These are phyloP conservation scores for Ramaria sp. DNA, from an alignment of 768 basidiomycete species.

Conservation along the genomic window DNA sequence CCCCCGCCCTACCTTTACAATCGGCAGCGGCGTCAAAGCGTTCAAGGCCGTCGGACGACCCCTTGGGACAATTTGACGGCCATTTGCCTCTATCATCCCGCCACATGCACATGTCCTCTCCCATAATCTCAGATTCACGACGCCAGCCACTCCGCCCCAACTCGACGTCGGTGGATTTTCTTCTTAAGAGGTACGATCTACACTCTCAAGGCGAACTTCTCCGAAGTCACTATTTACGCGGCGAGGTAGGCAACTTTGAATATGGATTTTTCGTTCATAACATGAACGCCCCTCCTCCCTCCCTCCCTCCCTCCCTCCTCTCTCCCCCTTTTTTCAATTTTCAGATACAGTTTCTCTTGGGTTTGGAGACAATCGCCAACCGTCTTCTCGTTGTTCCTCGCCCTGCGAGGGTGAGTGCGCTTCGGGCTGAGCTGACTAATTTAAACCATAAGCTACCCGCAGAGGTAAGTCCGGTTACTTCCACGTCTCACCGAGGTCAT, in stretches of 20 bases:
- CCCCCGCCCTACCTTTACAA: conserved; percentile 55
- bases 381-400: conserved; percentile 84
- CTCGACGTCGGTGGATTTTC: conserved; percentile 35
- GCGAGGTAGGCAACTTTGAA: conserved; percentile 47
- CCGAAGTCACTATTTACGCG: conserved; percentile 78
- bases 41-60: conserved; percentile 58
- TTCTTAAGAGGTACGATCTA: conserved; percentile 59
- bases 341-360: conserved; percentile 77
- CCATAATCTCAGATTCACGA: conserved; percentile 35
- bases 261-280: conserved; percentile 10
- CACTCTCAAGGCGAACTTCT: conserved; percentile 62
- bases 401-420: conserved; percentile 90
- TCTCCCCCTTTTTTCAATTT: too few species aligned
- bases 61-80: conserved; percentile 57
- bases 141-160: conserved; percentile 14
- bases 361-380: conserved; percentile 88
- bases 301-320: too few species aligned
- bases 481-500: not conserved
- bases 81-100: conserved; percentile 50
- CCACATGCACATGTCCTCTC: conserved; percentile 29
- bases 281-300: not conserved
- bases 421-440: conserved; percentile 89
- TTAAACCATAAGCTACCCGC: conserved; percentile 95
- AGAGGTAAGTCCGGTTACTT: conserved; percentile 46
- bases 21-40: conserved; percentile 11